A percentile compares a stretch with the other conserved stretches of the same genome.
phyloP scores from a whole-genome alignment of 2,329 filamentous ascomycete species.

The Nigrospora osmanthi region DNA sequence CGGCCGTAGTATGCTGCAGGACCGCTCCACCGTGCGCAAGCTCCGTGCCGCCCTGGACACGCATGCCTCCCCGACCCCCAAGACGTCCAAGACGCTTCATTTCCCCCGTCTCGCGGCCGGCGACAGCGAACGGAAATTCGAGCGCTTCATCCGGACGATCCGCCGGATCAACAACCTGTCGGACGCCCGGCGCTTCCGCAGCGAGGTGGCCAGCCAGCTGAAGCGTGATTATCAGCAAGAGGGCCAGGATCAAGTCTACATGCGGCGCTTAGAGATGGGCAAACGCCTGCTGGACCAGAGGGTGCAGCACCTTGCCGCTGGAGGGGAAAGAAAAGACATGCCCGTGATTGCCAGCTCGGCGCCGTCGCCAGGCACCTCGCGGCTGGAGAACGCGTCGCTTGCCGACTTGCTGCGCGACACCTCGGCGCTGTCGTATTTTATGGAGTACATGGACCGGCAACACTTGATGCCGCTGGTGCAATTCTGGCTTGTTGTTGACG shows the following conservation, averaged over 20 bases:
- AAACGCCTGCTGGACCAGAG: conserved; percentile 86
- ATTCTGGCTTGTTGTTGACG: conserved; percentile 97
- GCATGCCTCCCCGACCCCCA: conserved; percentile 77
- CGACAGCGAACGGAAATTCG: conserved; percentile 88
- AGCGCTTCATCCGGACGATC: conserved; percentile 86
- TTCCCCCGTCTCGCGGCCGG: conserved; percentile 75
- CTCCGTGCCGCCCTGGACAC: conserved; percentile 87
- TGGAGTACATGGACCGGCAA: conserved; percentile 98
- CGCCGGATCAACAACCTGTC: conserved; percentile 84
- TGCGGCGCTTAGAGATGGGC: conserved; percentile 85
- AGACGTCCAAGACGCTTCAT: conserved; percentile 51
- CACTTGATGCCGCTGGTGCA: conserved; percentile 83
- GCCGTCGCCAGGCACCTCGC: conserved; percentile 38
- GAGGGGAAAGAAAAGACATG: conserved; percentile 41
- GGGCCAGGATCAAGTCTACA: conserved; percentile 75
- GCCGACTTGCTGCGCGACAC: conserved; percentile 84
- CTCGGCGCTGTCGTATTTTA: conserved; percentile 92
- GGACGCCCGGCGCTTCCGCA: conserved; percentile 85
- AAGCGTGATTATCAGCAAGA: conserved; percentile 76
- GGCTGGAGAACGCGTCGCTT: conserved; percentile 67
- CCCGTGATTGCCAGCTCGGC: conserved; percentile 21
- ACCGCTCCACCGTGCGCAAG: conserved; percentile 89
- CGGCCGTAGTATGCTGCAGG: conserved; percentile 80
- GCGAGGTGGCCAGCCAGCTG: conserved; percentile 84
- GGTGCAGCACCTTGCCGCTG: conserved; percentile 70